These are phyloP conservation scores for Hygrophila difformis DNA, from an alignment of 257 asterid genomes.

Conservation along the genomic window DNA sequence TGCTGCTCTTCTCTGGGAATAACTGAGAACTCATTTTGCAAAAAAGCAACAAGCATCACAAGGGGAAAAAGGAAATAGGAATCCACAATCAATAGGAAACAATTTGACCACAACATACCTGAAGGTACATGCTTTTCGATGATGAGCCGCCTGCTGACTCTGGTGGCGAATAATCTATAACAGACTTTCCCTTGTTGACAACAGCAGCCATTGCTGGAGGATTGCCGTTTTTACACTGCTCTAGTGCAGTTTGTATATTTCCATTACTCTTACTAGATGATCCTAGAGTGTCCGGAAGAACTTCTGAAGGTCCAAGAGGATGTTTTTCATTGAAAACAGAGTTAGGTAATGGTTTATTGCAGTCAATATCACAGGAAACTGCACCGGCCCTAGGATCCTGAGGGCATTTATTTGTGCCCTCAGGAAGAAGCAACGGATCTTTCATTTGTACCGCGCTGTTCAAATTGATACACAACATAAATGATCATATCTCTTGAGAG, in stretches of 20 bases:
- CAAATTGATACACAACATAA: neutral
- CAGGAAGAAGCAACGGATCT: constrained; percentile 12
- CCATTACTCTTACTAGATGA: constrained; percentile 20
- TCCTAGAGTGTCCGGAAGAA: constrained; percentile 15
- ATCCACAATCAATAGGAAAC: neutral
- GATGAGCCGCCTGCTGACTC: constrained; percentile 8
- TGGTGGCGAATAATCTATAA: constrained; percentile 21
- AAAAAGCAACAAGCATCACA: neutral
- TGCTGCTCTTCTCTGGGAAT: constrained; percentile 40
- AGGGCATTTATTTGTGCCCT: constrained; percentile 13
- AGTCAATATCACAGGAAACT: constrained; percentile 35
- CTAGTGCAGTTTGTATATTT: constrained; percentile 16
- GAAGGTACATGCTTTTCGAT: constrained; percentile 28
- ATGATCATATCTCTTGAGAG: neutral
- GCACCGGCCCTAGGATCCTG: constrained; percentile 22
- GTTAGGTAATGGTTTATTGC: constrained; percentile 23
- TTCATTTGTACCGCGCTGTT: constrained; percentile 26
- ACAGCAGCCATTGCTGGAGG: constrained; percentile 18
- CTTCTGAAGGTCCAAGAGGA: constrained; percentile 8
- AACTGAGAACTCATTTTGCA: constrained; percentile 36
- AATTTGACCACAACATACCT: constrained; percentile 33
- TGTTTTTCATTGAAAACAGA: constrained; percentile 23
- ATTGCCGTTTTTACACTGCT: constrained; percentile 18
- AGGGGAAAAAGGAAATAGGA: neutral
- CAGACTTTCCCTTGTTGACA: constrained; percentile 23